Percentiles rank a stretch among this genome's conserved stretches.
phyloP scores from a whole-genome alignment of 2,329 filamentous ascomycete species.

The Elsinoe necatrix region DNA sequence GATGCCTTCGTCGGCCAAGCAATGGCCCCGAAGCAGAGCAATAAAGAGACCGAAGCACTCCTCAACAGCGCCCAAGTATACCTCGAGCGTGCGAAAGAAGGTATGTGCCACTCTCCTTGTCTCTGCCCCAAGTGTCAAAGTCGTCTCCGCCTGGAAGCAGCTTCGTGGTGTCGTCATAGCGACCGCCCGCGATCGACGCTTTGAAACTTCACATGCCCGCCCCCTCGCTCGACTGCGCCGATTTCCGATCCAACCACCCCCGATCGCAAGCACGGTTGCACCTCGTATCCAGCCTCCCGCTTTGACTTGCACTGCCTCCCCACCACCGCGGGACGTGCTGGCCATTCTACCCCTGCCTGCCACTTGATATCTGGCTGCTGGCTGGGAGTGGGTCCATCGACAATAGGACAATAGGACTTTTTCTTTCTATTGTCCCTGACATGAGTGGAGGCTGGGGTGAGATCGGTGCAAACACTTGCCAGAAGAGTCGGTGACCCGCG shows the following conservation, averaged over 20 bases:
- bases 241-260: background rate
- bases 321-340: background rate
- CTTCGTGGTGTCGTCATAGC: background rate
- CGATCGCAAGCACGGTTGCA: background rate
- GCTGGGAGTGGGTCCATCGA: background rate
- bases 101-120: constrained; percentile 23
- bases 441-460: background rate
- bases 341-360: constrained; percentile 8
- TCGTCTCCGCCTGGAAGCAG: background rate
- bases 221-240: too few relatives aligned
- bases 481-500: background rate
- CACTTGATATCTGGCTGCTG: background rate
- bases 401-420: too few relatives aligned
- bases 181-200: background rate
- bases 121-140: background rate
- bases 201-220: background rate
- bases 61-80: constrained; percentile 24
- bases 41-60: constrained; percentile 21
- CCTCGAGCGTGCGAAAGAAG: constrained; percentile 27
- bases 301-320: background rate
- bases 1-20: constrained; percentile 75
- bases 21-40: constrained; percentile 39
- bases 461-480: background rate
- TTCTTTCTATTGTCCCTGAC: background rate
- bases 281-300: background rate